These are phyloP conservation scores for Paragyromitra xinjiangensis DNA, from an alignment of 495 filamentous ascomycete genomes.

Conservation along the genomic window DNA sequence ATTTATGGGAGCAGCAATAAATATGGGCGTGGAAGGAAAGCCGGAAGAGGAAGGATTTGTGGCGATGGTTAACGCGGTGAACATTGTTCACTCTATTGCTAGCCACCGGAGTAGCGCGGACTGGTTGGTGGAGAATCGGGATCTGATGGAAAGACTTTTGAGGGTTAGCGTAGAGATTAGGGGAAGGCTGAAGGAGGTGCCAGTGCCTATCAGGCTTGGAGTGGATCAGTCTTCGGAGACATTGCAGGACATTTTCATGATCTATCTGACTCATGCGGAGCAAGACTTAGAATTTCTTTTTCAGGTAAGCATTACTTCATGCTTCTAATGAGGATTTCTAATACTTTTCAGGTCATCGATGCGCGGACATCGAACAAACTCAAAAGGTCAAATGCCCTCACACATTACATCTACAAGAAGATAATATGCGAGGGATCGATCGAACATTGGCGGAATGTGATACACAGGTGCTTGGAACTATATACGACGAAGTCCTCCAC, in stretches of 20 bases:
- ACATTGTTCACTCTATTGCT: constrained; percentile 79
- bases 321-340: constrained; percentile 16
- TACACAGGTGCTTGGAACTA: constrained; percentile 86
- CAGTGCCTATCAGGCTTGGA: constrained; percentile 77
- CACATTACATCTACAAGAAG: constrained; percentile 81
- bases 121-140: constrained; percentile 82
- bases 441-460: constrained; percentile 84
- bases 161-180: constrained; percentile 76
- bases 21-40: constrained; percentile 65
- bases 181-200: constrained; percentile 71
- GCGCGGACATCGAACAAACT: constrained; percentile 83
- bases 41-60: constrained; percentile 71
- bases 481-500: constrained; percentile 79
- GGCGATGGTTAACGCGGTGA: constrained; percentile 86
- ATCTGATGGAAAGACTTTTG: constrained; percentile 74
- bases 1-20: constrained; percentile 67
- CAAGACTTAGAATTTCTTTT: constrained; percentile 91
- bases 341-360: constrained; percentile 69
- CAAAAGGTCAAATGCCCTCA: constrained; percentile 76
- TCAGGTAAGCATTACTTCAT: constrained; percentile 57
- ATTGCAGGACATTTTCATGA: constrained; percentile 83
- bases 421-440: constrained; percentile 86
- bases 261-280: constrained; percentile 75
- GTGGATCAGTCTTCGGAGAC: constrained; percentile 89
- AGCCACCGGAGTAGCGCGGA: constrained; percentile 66